These are phyloP conservation scores for Dryadomyces quercus-mongolicae DNA, from an alignment of 2,329 filamentous ascomycete species.

Conservation along the genomic window DNA sequence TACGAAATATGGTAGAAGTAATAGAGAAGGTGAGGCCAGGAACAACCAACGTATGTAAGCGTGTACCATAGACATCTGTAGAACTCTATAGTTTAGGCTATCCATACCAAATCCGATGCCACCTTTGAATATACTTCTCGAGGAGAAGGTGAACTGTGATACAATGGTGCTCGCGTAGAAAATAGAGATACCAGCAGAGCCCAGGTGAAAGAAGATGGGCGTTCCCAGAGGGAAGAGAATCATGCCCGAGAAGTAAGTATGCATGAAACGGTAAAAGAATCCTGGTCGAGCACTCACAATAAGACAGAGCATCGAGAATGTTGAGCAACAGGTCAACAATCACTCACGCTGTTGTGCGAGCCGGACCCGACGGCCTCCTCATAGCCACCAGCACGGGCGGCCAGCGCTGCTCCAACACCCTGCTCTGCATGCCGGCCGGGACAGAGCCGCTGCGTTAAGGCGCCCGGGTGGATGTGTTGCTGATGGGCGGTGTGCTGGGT, in stretches of 20 bases:
- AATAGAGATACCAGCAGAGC: constrained; percentile 91
- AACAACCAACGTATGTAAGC: too few relatives aligned
- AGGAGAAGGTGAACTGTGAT: constrained; percentile 80
- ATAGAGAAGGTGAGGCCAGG: too few relatives aligned
- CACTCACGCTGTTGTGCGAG: constrained; percentile 69
- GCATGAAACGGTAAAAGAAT: constrained; percentile 3
- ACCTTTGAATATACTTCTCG: constrained; percentile 77
- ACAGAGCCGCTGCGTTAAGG: constrained; percentile 57
- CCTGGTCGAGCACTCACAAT: constrained; percentile 39
- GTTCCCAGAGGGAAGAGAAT: constrained; percentile 89
- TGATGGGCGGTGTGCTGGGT: constrained; percentile 50
- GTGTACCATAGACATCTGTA: too few relatives aligned
- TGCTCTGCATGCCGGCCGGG: constrained; percentile 62
- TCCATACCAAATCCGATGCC: constrained; percentile 82
- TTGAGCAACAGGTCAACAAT: constrained; percentile 83
- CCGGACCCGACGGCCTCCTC: constrained; percentile 53
- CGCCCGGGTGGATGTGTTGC: constrained; percentile 58
- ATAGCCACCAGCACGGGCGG: constrained; percentile 74
- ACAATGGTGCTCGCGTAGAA: constrained; percentile 98
- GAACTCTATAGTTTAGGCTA: too few relatives aligned
- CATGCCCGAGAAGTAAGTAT: constrained; percentile 45
- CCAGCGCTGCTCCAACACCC: constrained; percentile 83
- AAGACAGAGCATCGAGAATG: constrained; percentile 86
- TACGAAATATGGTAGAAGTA: too few relatives aligned
- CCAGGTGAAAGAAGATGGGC: constrained; percentile 72